These are phyloP conservation scores for Euphorbia corollata DNA, from an alignment of 441 rosid genomes.

Conservation along the genomic window DNA sequence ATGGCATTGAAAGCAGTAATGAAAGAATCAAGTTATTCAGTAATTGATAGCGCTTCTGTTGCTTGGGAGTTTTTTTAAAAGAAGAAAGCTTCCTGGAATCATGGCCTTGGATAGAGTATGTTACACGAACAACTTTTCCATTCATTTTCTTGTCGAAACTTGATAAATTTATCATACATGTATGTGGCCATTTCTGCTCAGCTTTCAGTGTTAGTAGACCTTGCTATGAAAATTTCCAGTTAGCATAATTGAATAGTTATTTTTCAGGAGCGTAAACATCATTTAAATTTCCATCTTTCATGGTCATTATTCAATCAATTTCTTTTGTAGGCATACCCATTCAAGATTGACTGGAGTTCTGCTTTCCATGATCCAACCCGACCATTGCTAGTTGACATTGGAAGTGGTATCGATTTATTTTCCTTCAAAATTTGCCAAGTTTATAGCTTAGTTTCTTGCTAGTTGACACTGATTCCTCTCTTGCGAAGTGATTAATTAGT, in stretches of 20 bases:
- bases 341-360: constrained; percentile 46
- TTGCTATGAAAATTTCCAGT: too few relatives aligned
- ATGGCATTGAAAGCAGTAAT: constrained; percentile 36
- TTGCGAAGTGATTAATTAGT: not conserved
- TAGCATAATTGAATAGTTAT: too few relatives aligned
- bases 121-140: constrained; percentile 16
- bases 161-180: too few relatives aligned
- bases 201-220: too few relatives aligned
- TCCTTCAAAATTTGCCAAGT: constrained; percentile 3
- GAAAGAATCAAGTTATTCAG: constrained; percentile 25
- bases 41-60: constrained; percentile 46
- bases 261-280: too few relatives aligned
- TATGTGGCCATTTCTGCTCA: too few relatives aligned
- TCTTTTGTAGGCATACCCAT: constrained; percentile 56
- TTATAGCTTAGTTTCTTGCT: constrained; percentile 4
- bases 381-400: constrained; percentile 63
- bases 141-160: not conserved
- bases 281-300: too few relatives aligned
- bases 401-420: constrained; percentile 43
- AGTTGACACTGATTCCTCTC: not conserved
- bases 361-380: constrained; percentile 37
- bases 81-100: constrained; percentile 58
- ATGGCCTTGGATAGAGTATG: constrained; percentile 62
- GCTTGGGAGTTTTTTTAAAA: constrained; percentile 63
- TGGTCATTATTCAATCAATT: constrained; percentile 8